Conservation (phyloP, 495 filamentous ascomycete species). For the Aspergillus bertholletiae region DNA sequence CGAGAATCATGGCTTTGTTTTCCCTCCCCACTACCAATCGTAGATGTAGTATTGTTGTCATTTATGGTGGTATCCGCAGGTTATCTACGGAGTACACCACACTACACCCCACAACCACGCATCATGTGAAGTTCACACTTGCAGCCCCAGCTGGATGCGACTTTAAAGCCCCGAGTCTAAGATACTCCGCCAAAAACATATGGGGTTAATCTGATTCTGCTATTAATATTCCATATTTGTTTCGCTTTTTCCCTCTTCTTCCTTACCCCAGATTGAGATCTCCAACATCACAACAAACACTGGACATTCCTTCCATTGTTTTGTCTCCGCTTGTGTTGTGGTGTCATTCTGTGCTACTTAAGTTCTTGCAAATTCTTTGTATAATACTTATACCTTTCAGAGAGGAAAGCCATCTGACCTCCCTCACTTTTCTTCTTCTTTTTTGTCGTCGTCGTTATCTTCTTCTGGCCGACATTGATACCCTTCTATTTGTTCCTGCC, state of each 20-base stretch:
- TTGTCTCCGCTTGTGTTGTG: background rate
- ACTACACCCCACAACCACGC: background rate
- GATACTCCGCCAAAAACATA: background rate
- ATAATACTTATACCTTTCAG: background rate
- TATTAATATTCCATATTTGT: conserved; percentile 1
- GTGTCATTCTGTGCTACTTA: background rate
- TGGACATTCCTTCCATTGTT: too few relatives aligned
- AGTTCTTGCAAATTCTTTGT: conserved; percentile 5
- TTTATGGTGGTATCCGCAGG: background rate
- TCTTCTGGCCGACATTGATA: background rate
- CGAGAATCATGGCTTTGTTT: background rate
- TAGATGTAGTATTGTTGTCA: background rate
- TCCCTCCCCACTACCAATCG: background rate
- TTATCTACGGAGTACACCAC: background rate
- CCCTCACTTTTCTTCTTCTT: background rate
- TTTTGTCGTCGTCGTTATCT: background rate
- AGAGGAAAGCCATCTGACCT: background rate
- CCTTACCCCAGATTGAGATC: conserved; percentile 2
- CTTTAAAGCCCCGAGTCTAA: background rate
- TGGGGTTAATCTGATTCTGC: background rate
- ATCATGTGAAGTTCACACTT: background rate
- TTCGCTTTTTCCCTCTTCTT: background rate
- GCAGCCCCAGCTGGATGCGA: background rate
- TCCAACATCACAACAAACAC: background rate
- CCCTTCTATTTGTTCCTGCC: conserved; percentile 6